Evolutionary conservation across 805 yeast species (phyloP).

Genomic region (Saturnispora dispora): DNA sequence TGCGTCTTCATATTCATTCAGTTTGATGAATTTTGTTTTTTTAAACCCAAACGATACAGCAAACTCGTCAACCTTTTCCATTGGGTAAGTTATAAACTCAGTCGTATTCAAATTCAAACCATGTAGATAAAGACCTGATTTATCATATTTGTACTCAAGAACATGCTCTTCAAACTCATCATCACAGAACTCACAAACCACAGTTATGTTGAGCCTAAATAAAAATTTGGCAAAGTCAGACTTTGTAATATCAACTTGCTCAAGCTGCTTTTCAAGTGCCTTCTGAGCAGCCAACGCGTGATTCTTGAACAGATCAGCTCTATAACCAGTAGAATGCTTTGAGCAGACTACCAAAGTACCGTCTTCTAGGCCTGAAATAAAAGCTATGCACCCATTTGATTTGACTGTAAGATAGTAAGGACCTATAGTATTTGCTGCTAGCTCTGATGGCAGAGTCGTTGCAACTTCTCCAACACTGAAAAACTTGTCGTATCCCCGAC

Average conservation of each 20-base stretch:
- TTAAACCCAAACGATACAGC: conserved; percentile 65
- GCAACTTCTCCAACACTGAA: conserved; percentile 68
- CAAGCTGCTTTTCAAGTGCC: conserved; percentile 48
- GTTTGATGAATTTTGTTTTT: conserved; percentile 38
- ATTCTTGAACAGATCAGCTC: conserved; percentile 40
- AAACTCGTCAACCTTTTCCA: conserved; percentile 50
- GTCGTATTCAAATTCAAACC: conserved; percentile 71
- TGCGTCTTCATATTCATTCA: conserved; percentile 33
- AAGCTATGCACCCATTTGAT: conserved; percentile 89
- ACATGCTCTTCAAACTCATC: conserved; percentile 93
- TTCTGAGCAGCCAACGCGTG: conserved; percentile 70
- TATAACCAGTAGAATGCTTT: conserved; percentile 73
- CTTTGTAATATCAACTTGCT: conserved; percentile 29
- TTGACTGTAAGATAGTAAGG: conserved; percentile 78
- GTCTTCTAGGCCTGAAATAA: conserved; percentile 66
- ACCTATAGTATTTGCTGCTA: conserved; percentile 47
- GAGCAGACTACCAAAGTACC: conserved; percentile 83
- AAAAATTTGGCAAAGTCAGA: conserved; percentile 49
- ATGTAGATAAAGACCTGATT: conserved; percentile 80
- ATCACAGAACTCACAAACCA: conserved; percentile 89
- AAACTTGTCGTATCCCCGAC: conserved; percentile 91
- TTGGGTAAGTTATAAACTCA: conserved; percentile 54
- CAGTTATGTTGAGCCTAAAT: conserved; percentile 51
- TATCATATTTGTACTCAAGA: conserved; percentile 54
- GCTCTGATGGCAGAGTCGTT: conserved; percentile 39